phyloP scores from a whole-genome alignment of 2,329 filamentous ascomycete species.

The Penicillium sp. region DNA sequence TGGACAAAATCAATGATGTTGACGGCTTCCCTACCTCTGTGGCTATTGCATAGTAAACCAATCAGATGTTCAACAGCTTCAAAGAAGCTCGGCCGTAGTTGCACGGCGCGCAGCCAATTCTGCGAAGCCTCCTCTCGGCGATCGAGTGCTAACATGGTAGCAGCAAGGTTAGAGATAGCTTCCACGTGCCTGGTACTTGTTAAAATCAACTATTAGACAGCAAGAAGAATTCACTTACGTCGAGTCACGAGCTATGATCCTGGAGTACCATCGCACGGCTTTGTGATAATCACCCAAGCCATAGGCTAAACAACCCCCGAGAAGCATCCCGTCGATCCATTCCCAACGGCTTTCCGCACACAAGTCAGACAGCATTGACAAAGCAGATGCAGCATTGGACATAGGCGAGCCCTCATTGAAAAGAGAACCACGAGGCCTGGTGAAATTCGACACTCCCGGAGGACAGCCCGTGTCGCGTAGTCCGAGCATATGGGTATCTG shows the following conservation, averaged over 20 bases:
- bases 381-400: slow-evolving; percentile 62
- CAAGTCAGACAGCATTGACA: slow-evolving; percentile 70
- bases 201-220: slow-evolving; percentile 18
- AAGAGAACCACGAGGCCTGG: slow-evolving; percentile 34
- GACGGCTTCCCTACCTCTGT: slow-evolving; percentile 80
- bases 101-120: slow-evolving; percentile 83
- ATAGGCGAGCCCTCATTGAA: slow-evolving; percentile 46
- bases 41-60: slow-evolving; percentile 76
- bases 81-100: slow-evolving; percentile 79
- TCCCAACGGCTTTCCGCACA: slow-evolving; percentile 80
- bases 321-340: slow-evolving; percentile 90
- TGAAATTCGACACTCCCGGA: slow-evolving; percentile 31
- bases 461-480: slow-evolving; percentile 36
- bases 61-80: slow-evolving; percentile 95
- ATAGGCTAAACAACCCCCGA: slow-evolving; percentile 90
- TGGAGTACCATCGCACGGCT: slow-evolving; percentile 53
- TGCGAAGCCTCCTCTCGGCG: slow-evolving; percentile 80
- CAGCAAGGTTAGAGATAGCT: slow-evolving; percentile 89
- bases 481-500: slow-evolving; percentile 32
- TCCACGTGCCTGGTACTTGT: slow-evolving; percentile 71
- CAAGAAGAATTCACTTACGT: slow-evolving; percentile 46
- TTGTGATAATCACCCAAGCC: slow-evolving; percentile 81
- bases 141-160: slow-evolving; percentile 80
- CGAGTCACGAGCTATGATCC: slow-evolving; percentile 59
- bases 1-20: slow-evolving; percentile 85